Evolutionary conservation across 1,284 basidiomycete genomes (phyloP).

Genomic region (Austropuccinia psidii): DNA sequence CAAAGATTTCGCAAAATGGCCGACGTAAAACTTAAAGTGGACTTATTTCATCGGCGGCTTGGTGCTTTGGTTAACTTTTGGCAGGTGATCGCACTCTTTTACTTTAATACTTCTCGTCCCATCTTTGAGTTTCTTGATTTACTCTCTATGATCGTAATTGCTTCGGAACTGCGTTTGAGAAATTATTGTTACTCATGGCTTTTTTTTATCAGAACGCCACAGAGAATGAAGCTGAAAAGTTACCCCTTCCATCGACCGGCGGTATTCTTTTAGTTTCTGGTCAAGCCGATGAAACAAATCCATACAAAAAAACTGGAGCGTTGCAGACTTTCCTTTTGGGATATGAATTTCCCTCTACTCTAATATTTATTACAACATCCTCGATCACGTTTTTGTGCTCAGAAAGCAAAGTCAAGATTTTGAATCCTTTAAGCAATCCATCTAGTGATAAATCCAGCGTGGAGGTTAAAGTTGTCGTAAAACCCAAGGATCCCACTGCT

Average conservation of each 20-base stretch:
- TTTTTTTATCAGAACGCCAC: not conserved
- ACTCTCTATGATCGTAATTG: not conserved
- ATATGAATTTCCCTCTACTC: conserved; percentile 91
- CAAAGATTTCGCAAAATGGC: conserved; percentile 17
- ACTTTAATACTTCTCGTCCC: not conserved
- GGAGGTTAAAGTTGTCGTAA: conserved; percentile 47
- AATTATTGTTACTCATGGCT: not conserved
- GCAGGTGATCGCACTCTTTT: conserved; percentile 13
- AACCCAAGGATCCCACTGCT: conserved; percentile 36
- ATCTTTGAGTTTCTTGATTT: not conserved
- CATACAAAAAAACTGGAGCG: conserved; percentile 7
- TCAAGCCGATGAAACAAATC: not conserved
- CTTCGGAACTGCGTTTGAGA: not conserved
- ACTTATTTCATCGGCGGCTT: conserved; percentile 1
- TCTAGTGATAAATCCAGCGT: conserved; percentile 36
- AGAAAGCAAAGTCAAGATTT: conserved; percentile 67
- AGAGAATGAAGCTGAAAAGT: not conserved
- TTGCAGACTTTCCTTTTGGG: conserved; percentile 83
- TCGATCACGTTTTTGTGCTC: conserved; percentile 76
- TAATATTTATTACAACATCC: conserved; percentile 61
- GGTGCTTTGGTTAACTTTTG: conserved; percentile 4
- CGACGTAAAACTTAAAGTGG: not conserved
- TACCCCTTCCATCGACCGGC: not conserved
- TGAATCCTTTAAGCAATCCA: not conserved
- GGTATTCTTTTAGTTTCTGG: conserved; percentile 16